These are phyloP conservation scores for Tricholoma sp. DNA, from an alignment of 768 basidiomycete genomes.

Conservation along the genomic window DNA sequence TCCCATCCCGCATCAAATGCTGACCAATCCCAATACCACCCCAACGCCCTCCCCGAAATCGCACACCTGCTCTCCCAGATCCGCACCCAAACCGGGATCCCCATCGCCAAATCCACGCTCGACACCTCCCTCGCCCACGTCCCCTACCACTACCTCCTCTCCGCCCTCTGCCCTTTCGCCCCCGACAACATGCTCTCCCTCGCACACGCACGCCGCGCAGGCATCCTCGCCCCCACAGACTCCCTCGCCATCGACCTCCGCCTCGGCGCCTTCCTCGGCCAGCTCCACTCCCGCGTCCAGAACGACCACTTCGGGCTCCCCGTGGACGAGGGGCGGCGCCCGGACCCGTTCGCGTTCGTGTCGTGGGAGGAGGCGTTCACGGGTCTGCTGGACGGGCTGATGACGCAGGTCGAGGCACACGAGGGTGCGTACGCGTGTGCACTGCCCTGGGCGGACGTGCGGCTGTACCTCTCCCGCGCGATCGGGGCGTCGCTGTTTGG, in stretches of 20 bases:
- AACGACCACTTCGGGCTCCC: slow-evolving; percentile 75
- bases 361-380: slow-evolving; percentile 79
- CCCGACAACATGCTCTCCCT: slow-evolving; percentile 32
- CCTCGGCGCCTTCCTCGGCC: slow-evolving; percentile 54
- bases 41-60: slow-evolving; percentile 34
- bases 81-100: slow-evolving; percentile 40
- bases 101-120: slow-evolving; percentile 43
- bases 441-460: slow-evolving; percentile 39
- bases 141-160: slow-evolving; percentile 51
- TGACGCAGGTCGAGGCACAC: slow-evolving; percentile 36
- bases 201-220: slow-evolving; percentile 30
- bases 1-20: slow-evolving; percentile 19
- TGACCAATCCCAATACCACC: slow-evolving; percentile 17
- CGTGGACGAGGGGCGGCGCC: slow-evolving; percentile 17
- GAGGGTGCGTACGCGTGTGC: slow-evolving; percentile 15
- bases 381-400: slow-evolving; percentile 46
- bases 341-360: slow-evolving; percentile 42
- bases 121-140: slow-evolving; percentile 40
- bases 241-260: slow-evolving; percentile 49
- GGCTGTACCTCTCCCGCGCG: slow-evolving; percentile 55
- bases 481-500: slow-evolving; percentile 75
- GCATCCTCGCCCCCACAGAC: slow-evolving; percentile 32
- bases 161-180: slow-evolving; percentile 31
- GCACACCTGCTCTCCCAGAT: slow-evolving; percentile 38
- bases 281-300: slow-evolving; percentile 61